Evolutionary conservation across 345 rosid species (phyloP).

Genomic region (Lepidium sativum): DNA sequence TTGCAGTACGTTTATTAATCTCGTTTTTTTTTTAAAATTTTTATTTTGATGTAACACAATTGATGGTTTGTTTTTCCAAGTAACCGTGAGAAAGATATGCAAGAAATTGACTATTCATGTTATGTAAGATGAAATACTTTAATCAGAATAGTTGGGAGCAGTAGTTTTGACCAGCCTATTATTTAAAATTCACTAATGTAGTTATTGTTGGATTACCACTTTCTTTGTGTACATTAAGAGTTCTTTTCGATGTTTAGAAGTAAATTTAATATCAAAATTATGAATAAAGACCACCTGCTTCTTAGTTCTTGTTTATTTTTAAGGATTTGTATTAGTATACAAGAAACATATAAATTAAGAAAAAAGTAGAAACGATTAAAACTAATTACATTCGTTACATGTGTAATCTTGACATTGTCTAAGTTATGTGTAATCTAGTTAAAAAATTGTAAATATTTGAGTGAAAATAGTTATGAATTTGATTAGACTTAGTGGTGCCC

Average conservation of each 20-base stretch:
- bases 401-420: background rate
- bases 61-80: background rate
- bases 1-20: background rate
- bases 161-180: background rate
- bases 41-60: constrained; percentile 2
- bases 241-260: background rate
- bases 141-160: background rate
- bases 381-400: background rate
- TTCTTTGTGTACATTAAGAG: background rate
- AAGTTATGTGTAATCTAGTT: background rate
- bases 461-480: background rate
- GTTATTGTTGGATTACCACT: background rate
- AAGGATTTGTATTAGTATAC: background rate
- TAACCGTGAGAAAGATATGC: constrained; percentile 1
- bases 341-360: background rate
- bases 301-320: too few relatives aligned
- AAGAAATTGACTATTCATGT: background rate
- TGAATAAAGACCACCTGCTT: too few relatives aligned
- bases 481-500: background rate
- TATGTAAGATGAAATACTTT: background rate
- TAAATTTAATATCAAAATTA: background rate
- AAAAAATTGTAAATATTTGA: background rate
- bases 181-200: too few relatives aligned
- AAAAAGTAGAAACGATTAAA: background rate
- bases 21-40: background rate